Evolutionary conservation across 805 yeast species (phyloP).

Genomic region (Schwanniomyces polymorphus): DNA sequence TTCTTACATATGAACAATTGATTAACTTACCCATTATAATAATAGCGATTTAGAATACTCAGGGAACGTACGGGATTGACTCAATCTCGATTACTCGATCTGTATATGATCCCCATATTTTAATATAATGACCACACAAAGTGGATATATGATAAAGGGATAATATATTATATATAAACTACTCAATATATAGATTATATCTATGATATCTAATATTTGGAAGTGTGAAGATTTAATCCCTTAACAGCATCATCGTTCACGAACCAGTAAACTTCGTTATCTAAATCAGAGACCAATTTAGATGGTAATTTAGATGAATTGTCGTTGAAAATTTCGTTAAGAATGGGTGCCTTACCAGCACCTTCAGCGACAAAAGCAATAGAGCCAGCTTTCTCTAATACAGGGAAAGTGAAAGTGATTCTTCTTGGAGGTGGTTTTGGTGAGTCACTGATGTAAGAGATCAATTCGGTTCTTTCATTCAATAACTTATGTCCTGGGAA

Average conservation of each 20-base stretch:
- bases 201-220: conserved; percentile 29
- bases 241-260: conserved; percentile 76
- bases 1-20: background rate
- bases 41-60: background rate
- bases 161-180: too few species aligned
- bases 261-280: conserved; percentile 69
- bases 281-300: conserved; percentile 64
- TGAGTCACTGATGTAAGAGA: conserved; percentile 73
- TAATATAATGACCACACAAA: too few species aligned
- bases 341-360: conserved; percentile 71
- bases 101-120: background rate
- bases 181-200: background rate
- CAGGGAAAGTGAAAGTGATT: conserved; percentile 84
- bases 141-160: too few species aligned
- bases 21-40: conserved; percentile 7
- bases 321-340: conserved; percentile 67
- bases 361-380: conserved; percentile 91
- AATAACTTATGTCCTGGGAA: conserved; percentile 82
- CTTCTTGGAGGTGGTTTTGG: conserved; percentile 95
- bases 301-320: conserved; percentile 60
- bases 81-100: background rate
- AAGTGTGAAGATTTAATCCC: conserved; percentile 50
- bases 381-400: conserved; percentile 50
- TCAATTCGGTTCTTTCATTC: conserved; percentile 48
- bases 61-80: background rate